Conservation (phyloP, 352 stramenopile species). For the Stephanocyclus meneghinianus region DNA sequence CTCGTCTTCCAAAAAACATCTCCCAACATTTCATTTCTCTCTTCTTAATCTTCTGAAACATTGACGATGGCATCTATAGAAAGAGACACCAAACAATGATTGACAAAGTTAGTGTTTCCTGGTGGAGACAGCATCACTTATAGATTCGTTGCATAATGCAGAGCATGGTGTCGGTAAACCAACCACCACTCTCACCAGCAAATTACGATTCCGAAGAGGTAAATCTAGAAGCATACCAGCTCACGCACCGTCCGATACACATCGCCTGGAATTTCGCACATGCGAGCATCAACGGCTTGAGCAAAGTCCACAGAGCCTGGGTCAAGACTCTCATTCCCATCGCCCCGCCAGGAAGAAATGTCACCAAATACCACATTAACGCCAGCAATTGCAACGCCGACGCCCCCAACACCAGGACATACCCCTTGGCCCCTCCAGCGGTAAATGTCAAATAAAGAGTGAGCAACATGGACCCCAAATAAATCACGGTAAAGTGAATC, state of each 20-base stretch:
- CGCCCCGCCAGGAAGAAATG: slow-evolving; percentile 78
- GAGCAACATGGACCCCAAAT: slow-evolving; percentile 72
- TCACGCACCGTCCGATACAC: slow-evolving; percentile 57
- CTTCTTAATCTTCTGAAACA: slow-evolving; percentile 12
- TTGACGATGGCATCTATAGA: not conserved
- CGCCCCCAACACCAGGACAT: slow-evolving; percentile 65
- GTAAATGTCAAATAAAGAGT: slow-evolving; percentile 81
- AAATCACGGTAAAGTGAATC: slow-evolving; percentile 76
- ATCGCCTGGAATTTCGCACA: slow-evolving; percentile 72
- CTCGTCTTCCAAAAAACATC: no score
- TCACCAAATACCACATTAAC: slow-evolving; percentile 81
- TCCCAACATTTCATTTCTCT: not conserved
- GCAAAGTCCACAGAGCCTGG: slow-evolving; percentile 62
- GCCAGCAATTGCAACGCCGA: slow-evolving; percentile 67
- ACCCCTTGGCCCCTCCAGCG: slow-evolving; percentile 66
- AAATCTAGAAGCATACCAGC: slow-evolving; percentile 56
- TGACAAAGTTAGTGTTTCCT: not conserved
- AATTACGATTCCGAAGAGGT: slow-evolving; percentile 30
- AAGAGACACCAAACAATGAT: slow-evolving; percentile 1
- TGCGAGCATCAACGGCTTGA: slow-evolving; percentile 69
- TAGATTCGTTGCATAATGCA: not conserved
- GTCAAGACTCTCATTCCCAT: slow-evolving; percentile 70
- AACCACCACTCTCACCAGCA: slow-evolving; percentile 9
- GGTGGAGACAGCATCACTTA: not conserved
- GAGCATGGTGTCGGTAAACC: slow-evolving; percentile 8